Evolutionary conservation across 441 rosid species (phyloP), one percentile per base, ranked within the genome.

Genomic region (Populus tomentosa): DNA sequence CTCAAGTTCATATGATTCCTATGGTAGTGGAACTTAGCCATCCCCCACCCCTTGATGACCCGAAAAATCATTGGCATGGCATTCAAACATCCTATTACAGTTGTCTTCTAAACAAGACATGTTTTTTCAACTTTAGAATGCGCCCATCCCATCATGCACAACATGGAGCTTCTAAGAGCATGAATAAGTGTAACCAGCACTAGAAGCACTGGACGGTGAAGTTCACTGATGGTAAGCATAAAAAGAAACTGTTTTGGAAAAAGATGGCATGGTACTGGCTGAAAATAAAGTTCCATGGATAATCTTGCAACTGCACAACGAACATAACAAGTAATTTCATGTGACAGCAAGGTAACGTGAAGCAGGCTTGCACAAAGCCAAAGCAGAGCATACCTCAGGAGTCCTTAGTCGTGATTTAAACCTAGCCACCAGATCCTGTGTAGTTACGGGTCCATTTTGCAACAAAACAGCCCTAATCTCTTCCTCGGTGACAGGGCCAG

Each of bases 391-490:
- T 87, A 94, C 99, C 97, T 96, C 98, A 1, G 83, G 61, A 73
- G 80, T 77, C 79, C 88, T 96, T 26, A 96, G 89, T 75, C 97
- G 88, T 20, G 92, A 88, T 82, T 85, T 96, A 61, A 96, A 96
- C 77, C 90, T 88, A 79, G 92, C 92, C 71, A 96, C 98, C 83
- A 96, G 97, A 71, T 90, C 97, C 76, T 90, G 92, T 28, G 99
- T 92, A 20, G 99, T 92, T 16, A 95, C 87, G 30, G 94, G 95
- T 32, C 89, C 88, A 80, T 86, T 91, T 79, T 89, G 91, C 91
- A 89, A 67, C 82, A 94, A 81, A 76, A 94, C 92, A 59, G 94
- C 92, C 64, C 97, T 88, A 63, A 96, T 90, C 86, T 94, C 99
- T 18, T 92, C 97, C 84, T 94, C 97, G 35, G 97, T 89, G 81